These are phyloP conservation scores for Fusarium keratoplasticum DNA, from an alignment of 2,329 filamentous ascomycete genomes.

Conservation along the genomic window DNA sequence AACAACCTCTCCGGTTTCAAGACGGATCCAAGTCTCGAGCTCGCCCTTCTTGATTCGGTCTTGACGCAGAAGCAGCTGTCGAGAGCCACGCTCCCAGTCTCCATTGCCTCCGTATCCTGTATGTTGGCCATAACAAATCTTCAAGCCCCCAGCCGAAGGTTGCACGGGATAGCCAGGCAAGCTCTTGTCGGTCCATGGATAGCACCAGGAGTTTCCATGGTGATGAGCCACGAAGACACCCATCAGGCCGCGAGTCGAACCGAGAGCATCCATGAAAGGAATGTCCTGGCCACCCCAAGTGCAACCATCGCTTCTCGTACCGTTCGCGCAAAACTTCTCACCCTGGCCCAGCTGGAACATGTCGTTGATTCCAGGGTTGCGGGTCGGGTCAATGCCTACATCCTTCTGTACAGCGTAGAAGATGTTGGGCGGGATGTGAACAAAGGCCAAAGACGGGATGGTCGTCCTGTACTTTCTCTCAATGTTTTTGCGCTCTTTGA, in stretches of 20 bases:
- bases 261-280: slow-evolving; percentile 68
- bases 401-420: slow-evolving; percentile 53
- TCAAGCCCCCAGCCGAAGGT: slow-evolving; percentile 43
- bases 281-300: slow-evolving; percentile 60
- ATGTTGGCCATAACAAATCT: slow-evolving; percentile 68
- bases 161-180: slow-evolving; percentile 5
- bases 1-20: slow-evolving; percentile 63
- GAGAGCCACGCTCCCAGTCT: slow-evolving; percentile 66
- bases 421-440: slow-evolving; percentile 59
- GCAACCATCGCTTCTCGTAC: slow-evolving; percentile 51
- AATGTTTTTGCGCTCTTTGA: slow-evolving; percentile 35
- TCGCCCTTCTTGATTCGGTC: slow-evolving; percentile 56
- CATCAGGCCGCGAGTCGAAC: slow-evolving; percentile 60
- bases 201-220: slow-evolving; percentile 67
- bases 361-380: slow-evolving; percentile 58
- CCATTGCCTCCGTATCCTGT: slow-evolving; percentile 75
- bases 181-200: slow-evolving; percentile 45
- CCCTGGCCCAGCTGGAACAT: slow-evolving; percentile 55
- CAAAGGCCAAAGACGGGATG: slow-evolving; percentile 59
- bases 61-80: slow-evolving; percentile 42
- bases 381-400: slow-evolving; percentile 47
- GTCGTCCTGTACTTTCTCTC: slow-evolving; percentile 40
- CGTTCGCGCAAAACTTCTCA: slow-evolving; percentile 56
- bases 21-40: slow-evolving; percentile 67
- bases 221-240: slow-evolving; percentile 70